A percentile compares a stretch with the other conserved stretches of the same genome.
These are phyloP conservation scores for Erodium maritimum DNA, from an alignment of 345 rosid genomes.

Conservation along the genomic window DNA sequence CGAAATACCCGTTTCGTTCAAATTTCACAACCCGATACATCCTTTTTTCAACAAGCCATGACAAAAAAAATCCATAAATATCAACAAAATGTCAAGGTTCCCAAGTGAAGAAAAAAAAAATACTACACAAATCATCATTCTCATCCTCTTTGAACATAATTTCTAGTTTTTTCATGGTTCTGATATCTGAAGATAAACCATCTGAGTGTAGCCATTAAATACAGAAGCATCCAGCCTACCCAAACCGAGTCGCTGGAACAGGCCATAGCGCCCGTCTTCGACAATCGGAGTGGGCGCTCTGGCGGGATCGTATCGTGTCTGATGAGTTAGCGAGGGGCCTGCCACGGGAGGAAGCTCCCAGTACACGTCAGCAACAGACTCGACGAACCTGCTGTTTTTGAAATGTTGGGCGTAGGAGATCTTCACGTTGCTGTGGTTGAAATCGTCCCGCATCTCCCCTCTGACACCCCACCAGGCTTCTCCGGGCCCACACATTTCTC, in stretches of 20 bases:
- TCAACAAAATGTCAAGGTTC: slow-evolving; percentile 16
- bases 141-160: slow-evolving; percentile 11
- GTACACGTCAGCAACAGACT: slow-evolving; percentile 69
- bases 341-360: slow-evolving; percentile 98
- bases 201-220: slow-evolving; percentile 94
- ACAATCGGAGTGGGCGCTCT: slow-evolving; percentile 63
- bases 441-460: slow-evolving; percentile 84
- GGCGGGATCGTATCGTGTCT: slow-evolving; percentile 84
- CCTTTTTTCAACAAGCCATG: too few relatives aligned
- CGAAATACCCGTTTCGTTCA: too few relatives aligned
- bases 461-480: slow-evolving; percentile 99
- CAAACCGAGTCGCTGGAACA: slow-evolving; percentile 70
- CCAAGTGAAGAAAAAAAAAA: slow-evolving; percentile 1
- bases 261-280: slow-evolving; percentile 72
- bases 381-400: slow-evolving; percentile 72
- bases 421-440: slow-evolving; percentile 61
- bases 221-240: slow-evolving; percentile 60
- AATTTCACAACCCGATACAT: too few relatives aligned
- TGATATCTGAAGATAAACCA: slow-evolving; percentile 83
- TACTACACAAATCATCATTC: too few relatives aligned
- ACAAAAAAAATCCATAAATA: slow-evolving; percentile 11
- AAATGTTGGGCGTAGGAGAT: slow-evolving; percentile 69
- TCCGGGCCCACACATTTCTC: slow-evolving; percentile 67
- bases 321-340: slow-evolving; percentile 96
- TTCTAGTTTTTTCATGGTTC: slow-evolving; percentile 40